These are phyloP conservation scores for Candida sanyaensis DNA, from an alignment of 1,139 yeast genomes.

Conservation along the genomic window DNA sequence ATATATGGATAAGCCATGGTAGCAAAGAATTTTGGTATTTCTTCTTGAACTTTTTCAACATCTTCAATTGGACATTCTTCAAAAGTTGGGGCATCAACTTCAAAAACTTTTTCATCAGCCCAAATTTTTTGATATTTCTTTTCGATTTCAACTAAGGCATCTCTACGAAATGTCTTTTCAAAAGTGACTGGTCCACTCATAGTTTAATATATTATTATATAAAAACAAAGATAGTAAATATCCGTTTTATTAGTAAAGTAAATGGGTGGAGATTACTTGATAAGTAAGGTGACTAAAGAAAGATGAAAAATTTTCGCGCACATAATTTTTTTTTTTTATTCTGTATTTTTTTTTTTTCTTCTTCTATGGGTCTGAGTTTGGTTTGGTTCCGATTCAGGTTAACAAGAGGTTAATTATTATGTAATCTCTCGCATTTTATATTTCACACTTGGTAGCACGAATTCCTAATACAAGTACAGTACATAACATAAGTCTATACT, in stretches of 20 bases:
- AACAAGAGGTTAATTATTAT: neutral
- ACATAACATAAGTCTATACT: neutral
- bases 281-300: constrained; percentile 1
- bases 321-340: constrained; percentile 5
- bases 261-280: neutral
- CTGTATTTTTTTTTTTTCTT: neutral
- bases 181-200: constrained; percentile 49
- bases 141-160: constrained; percentile 85
- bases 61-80: constrained; percentile 63
- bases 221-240: neutral
- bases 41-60: constrained; percentile 70
- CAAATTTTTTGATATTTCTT: constrained; percentile 85
- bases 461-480: neutral
- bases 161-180: constrained; percentile 83
- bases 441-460: neutral
- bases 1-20: constrained; percentile 99
- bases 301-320: constrained; percentile 1
- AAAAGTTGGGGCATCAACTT: constrained; percentile 80
- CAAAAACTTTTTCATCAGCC: constrained; percentile 84
- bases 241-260: neutral
- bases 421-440: neutral
- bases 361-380: too few relatives aligned
- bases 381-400: too few relatives aligned
- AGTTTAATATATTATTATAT: constrained; percentile 2
- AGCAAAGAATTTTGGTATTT: constrained; percentile 84